Percentiles rank a stretch among this genome's conserved stretches.
These are phyloP conservation scores for Ormosia emarginata DNA, from an alignment of 306 rosid species.

Conservation along the genomic window DNA sequence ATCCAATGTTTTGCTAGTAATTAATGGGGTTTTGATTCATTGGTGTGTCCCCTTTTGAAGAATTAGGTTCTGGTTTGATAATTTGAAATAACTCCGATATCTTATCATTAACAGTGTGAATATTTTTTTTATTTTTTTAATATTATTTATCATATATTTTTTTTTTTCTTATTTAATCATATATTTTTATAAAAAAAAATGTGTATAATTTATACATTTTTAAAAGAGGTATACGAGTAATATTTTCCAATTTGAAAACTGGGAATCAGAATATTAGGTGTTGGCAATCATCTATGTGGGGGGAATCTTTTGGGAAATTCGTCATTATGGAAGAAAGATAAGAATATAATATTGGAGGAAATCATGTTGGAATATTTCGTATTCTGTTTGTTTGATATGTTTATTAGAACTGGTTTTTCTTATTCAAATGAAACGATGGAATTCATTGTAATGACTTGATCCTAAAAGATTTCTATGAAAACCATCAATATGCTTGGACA, in stretches of 20 bases:
- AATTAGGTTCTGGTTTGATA: constrained; percentile 5
- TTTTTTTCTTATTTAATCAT: no score
- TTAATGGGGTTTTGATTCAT: background rate
- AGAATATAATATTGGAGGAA: background rate
- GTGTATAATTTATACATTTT: no score
- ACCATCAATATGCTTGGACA: background rate
- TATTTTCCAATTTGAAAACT: no score
- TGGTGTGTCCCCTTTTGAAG: background rate
- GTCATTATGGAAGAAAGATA: constrained; percentile 7
- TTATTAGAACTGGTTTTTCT: background rate
- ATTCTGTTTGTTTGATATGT: background rate
- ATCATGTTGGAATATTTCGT: background rate
- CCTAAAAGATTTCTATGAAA: background rate
- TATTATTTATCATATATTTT: no score
- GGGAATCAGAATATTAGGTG: constrained; percentile 26
- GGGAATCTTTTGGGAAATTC: background rate
- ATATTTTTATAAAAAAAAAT: no score
- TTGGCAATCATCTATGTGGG: background rate
- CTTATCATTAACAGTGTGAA: no score
- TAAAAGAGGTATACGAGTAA: no score
- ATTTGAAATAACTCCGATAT: no score
- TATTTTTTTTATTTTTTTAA: no score
- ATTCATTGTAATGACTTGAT: background rate
- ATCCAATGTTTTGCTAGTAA: background rate
- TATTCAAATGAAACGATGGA: background rate